These are phyloP conservation scores for Schizochytrium sp. DNA, from an alignment of 108 stramenopile species.

Conservation along the genomic window DNA sequence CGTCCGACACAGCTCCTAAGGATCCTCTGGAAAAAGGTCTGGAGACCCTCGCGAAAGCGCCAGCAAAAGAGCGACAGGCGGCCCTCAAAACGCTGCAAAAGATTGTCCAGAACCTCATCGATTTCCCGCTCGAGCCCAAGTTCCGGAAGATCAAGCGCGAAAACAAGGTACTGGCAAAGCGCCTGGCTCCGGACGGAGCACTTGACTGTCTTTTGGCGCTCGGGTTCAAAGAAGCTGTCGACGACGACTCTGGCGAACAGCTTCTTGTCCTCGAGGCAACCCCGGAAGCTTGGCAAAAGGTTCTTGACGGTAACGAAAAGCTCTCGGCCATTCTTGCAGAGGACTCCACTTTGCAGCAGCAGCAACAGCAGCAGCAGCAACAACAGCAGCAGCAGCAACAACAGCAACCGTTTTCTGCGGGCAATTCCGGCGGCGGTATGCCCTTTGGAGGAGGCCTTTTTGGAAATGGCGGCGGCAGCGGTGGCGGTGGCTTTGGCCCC, in stretches of 20 bases:
- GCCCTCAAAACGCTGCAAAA: not conserved
- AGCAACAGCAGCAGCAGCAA: not conserved
- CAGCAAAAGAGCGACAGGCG: not conserved
- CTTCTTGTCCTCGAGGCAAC: not conserved
- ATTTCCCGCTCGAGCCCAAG: constrained; percentile 17
- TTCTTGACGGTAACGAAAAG: not conserved
- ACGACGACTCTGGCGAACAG: not conserved
- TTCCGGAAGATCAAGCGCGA: not conserved
- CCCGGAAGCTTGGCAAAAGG: not conserved
- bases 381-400: too few relatives aligned
- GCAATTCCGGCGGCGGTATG: not conserved
- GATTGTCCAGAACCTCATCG: not conserved
- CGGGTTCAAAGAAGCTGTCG: not conserved
- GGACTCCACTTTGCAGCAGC: not conserved
- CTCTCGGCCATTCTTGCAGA: not conserved
- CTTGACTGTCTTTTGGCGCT: not conserved
- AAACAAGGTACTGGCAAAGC: not conserved
- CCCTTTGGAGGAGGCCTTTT: not conserved
- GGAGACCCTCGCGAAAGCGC: not conserved
- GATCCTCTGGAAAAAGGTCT: not conserved
- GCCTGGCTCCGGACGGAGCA: not conserved
- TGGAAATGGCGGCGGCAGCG: not conserved
- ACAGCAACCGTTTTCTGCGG: not conserved
- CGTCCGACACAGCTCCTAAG: not conserved
- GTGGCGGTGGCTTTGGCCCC: not conserved